phyloP scores from a whole-genome alignment of 2,329 filamentous ascomycete species.

The Helotiales sp. region DNA sequence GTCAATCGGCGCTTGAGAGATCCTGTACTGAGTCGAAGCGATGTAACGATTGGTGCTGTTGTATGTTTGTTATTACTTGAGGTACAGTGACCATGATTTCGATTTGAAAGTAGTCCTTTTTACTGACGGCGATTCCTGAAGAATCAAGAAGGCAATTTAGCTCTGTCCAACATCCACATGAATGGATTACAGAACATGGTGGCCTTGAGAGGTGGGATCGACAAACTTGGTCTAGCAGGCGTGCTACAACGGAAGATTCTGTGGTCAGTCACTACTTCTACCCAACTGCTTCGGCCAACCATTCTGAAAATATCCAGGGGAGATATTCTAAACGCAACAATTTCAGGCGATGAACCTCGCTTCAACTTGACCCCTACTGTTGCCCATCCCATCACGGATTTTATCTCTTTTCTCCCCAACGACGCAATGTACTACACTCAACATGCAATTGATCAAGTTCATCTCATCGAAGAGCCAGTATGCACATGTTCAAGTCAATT shows the following conservation, averaged over 20 bases:
- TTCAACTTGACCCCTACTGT: neutral
- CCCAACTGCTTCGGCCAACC: too few relatives aligned
- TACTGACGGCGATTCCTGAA: too few relatives aligned
- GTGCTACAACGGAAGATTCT: neutral
- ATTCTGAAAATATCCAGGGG: neutral
- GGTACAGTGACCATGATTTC: too few relatives aligned
- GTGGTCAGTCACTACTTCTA: neutral
- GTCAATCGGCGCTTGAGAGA: slow-evolving; percentile 1
- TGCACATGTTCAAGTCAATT: slow-evolving; percentile 4
- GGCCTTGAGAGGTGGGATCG: neutral
- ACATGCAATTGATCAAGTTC: neutral
- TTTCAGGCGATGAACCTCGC: neutral
- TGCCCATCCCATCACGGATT: neutral
- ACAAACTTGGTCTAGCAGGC: neutral
- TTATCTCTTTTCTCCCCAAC: neutral
- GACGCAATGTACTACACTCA: neutral
- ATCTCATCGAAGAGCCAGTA: neutral
- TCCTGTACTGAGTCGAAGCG: neutral
- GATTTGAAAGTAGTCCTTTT: too few relatives aligned
- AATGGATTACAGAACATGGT: neutral
- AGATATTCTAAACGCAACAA: neutral
- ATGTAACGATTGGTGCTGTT: neutral
- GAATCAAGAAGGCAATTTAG: neutral
- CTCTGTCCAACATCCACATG: neutral
- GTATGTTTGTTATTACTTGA: neutral